Evolutionary conservation across 106 monocot species (phyloP).

Genomic region (Dioscorea dumetorum): DNA sequence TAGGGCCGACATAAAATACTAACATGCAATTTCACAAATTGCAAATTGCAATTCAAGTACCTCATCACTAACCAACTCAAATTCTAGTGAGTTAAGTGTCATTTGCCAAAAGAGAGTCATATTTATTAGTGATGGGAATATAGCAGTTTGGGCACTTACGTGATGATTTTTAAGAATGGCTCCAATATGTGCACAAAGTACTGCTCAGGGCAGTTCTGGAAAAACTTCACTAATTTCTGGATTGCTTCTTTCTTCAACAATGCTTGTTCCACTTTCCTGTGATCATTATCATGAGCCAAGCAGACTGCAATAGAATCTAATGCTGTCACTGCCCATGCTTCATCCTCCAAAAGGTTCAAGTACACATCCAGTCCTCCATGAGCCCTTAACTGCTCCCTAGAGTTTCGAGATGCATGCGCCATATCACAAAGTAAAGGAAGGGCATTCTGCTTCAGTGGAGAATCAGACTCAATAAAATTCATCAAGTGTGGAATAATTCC

Average conservation of each 20-base stretch:
- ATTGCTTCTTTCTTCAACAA: slow-evolving; percentile 96
- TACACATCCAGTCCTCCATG: slow-evolving; percentile 96
- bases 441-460: slow-evolving; percentile 82
- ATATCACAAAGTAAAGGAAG: slow-evolving; percentile 90
- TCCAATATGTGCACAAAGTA: slow-evolving; percentile 96
- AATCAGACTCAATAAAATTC: slow-evolving; percentile 82
- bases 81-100: too few species aligned
- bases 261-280: slow-evolving; percentile 88
- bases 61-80: too few species aligned
- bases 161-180: slow-evolving; percentile 96
- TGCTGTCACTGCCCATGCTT: slow-evolving; percentile 86
- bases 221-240: slow-evolving; percentile 88
- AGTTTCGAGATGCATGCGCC: slow-evolving; percentile 98
- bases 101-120: too few species aligned
- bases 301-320: slow-evolving; percentile 92
- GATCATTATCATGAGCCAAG: slow-evolving; percentile 91
- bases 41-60: too few species aligned
- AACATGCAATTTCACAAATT: too few species aligned
- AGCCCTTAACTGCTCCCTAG: slow-evolving; percentile 87
- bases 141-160: slow-evolving; percentile 28
- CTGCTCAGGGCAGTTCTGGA: slow-evolving; percentile 84
- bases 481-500: slow-evolving; percentile 95
- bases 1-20: too few species aligned
- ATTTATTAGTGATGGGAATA: too few species aligned
- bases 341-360: slow-evolving; percentile 85